Evolutionary conservation across 1,139 yeast genomes (phyloP), one percentile per base, ranked within the genome.

Genomic region (Saccharomyces hybrid): DNA sequence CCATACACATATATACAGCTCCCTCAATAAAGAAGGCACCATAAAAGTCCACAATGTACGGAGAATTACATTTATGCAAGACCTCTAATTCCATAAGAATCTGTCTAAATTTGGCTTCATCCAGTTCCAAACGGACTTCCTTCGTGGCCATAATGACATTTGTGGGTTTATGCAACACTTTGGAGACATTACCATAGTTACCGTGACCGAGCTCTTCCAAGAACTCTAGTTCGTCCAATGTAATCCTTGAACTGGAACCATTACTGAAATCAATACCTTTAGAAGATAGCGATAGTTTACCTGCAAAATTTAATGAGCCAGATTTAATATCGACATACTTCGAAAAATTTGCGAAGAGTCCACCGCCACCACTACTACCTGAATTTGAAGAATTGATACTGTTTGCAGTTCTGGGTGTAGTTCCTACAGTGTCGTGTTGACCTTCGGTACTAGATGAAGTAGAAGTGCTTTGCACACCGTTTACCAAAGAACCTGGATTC

Each of bases 11-110:
- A 73, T 91, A 93, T 47, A 93, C 99, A 0, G 97, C 97, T 49
- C 98, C 97, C 72, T 93, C 99, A 46, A 88, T 91, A 67, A 93
- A 93, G 66, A 93, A 93, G 0, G 98, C 99, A 44, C 99, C 98
- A 68, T 88, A 93, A 64, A 93, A 93, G 66, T 91, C 97, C 52
- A 93, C 97, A 68, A 93, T 90, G 69, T 81, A 89, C 2, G 95
- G 95, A 7, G 95, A 85, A 60, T 80, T 82, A 73, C 98, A 91
- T 65, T 87, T 88, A 73, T 93, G 98, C 60, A 93, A 78, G 52
- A 91, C 86, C 65, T 93, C 98, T 61, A 93, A 76, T 70, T 93
- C 99, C 98, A 91, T 93, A 63, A 93, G 76, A 61, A 93, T 93
- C 67, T 93, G 98, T 55, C 95, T 81, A 70, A 93, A 88, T 69